A percentile compares a stretch with the other conserved stretches of the same genome.
These are phyloP conservation scores for Thelephora ganbajun DNA, from an alignment of 768 basidiomycete species.

Conservation along the genomic window DNA sequence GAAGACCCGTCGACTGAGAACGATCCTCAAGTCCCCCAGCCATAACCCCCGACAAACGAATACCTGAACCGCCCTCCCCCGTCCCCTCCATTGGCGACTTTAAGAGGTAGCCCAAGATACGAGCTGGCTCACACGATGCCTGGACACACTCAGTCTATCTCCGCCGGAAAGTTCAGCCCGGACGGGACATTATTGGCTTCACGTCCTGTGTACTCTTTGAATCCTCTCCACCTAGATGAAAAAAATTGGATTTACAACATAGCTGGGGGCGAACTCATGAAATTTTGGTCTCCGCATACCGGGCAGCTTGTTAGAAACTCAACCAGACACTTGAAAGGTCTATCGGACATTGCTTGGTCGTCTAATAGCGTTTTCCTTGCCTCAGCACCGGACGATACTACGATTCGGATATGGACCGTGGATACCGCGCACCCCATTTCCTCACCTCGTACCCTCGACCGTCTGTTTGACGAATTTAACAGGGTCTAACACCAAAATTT, in stretches of 20 bases:
- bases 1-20: too few relatives aligned
- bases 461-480: constrained; percentile 13
- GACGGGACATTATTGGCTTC: constrained; percentile 78
- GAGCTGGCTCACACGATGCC: constrained; percentile 48
- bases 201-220: constrained; percentile 40
- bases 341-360: constrained; percentile 87
- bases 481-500: constrained; percentile 55
- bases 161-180: constrained; percentile 83
- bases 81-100: constrained; percentile 24
- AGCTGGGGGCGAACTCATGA: constrained; percentile 70
- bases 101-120: constrained; percentile 39
- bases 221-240: background rate
- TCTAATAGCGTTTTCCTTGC: constrained; percentile 72
- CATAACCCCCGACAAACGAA: too few relatives aligned
- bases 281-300: constrained; percentile 74
- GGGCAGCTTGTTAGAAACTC: constrained; percentile 66
- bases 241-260: background rate
- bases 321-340: constrained; percentile 63
- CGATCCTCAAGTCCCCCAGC: constrained; percentile 62
- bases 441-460: background rate
- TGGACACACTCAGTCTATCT: constrained; percentile 76
- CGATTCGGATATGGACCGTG: too few relatives aligned
- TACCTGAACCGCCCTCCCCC: too few relatives aligned
- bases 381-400: constrained; percentile 90
- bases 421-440: constrained; percentile 40